phyloP scores from a whole-genome alignment of 352 stramenopile species.

The Plasmopara muralis region DNA sequence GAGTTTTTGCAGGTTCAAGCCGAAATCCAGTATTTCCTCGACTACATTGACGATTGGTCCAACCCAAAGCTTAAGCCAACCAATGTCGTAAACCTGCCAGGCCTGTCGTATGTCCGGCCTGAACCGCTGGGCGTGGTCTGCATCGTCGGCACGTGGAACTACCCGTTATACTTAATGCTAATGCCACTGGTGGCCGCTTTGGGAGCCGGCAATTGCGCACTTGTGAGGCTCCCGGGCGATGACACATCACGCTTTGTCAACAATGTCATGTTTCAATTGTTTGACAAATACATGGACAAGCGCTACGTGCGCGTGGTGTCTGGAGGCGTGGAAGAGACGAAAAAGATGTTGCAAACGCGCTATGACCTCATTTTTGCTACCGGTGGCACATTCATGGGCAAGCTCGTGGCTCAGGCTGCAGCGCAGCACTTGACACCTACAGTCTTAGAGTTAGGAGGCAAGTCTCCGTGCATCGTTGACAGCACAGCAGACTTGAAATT shows the following conservation, averaged over 20 bases:
- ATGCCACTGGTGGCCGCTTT: slow-evolving; percentile 73
- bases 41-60: slow-evolving; percentile 66
- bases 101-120: slow-evolving; percentile 49
- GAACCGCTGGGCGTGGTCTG: slow-evolving; percentile 83
- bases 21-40: slow-evolving; percentile 74
- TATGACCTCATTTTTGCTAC: slow-evolving; percentile 87
- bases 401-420: slow-evolving; percentile 88
- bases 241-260: slow-evolving; percentile 60
- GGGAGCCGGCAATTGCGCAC: slow-evolving; percentile 87
- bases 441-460: slow-evolving; percentile 94
- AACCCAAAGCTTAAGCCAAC: slow-evolving; percentile 41
- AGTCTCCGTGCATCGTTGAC: slow-evolving; percentile 87
- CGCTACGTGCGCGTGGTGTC: slow-evolving; percentile 76
- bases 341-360: slow-evolving; percentile 66
- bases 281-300: slow-evolving; percentile 75
- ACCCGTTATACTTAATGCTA: slow-evolving; percentile 77
- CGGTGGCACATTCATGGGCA: slow-evolving; percentile 64
- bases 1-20: slow-evolving; percentile 45
- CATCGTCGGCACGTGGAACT: slow-evolving; percentile 92
- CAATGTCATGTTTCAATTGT: slow-evolving; percentile 44
- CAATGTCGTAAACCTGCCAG: slow-evolving; percentile 51
- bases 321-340: slow-evolving; percentile 75
- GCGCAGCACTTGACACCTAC: slow-evolving; percentile 91
- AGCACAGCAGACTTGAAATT: slow-evolving; percentile 40
- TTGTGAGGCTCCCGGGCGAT: slow-evolving; percentile 91